Conservation (phyloP, 345 rosid genomes). For the Hypericum androsaemum region DNA sequence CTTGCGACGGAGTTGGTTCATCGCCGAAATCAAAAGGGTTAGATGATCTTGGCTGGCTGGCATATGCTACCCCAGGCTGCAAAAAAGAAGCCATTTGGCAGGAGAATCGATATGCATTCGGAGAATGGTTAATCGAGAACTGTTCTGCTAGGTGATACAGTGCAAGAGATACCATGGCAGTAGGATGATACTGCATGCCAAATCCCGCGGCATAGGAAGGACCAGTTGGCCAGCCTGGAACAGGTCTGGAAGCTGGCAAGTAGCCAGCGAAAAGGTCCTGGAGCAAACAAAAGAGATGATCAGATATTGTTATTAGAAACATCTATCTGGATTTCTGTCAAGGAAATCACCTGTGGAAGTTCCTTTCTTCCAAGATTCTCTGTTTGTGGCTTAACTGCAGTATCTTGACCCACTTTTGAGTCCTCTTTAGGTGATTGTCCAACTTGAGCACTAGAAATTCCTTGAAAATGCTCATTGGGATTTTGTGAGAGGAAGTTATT, state of each 20-base stretch:
- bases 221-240: conserved; percentile 39
- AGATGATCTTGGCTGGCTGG: conserved; percentile 29
- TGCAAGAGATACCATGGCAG: conserved; percentile 34
- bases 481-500: conserved; percentile 15
- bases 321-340: not conserved
- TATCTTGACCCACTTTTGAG: conserved; percentile 21
- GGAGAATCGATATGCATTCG: not conserved
- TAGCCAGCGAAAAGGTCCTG: conserved; percentile 69
- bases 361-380: conserved; percentile 40
- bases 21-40: conserved; percentile 59
- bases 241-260: conserved; percentile 25
- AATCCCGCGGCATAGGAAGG: conserved; percentile 39
- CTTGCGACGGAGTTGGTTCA: conserved; percentile 28
- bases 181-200: conserved; percentile 43
- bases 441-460: conserved; percentile 16
- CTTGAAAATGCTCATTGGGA: conserved; percentile 24
- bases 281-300: conserved; percentile 12
- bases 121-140: not conserved
- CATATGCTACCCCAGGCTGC: conserved; percentile 35
- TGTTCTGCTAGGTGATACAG: not conserved
- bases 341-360: conserved; percentile 52
- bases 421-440: conserved; percentile 23
- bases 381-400: conserved; percentile 25
- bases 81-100: conserved; percentile 4
- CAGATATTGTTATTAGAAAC: conserved; percentile 10